Conservation (phyloP, 306 rosid species). For the Cyclanthera cordifolia region DNA sequence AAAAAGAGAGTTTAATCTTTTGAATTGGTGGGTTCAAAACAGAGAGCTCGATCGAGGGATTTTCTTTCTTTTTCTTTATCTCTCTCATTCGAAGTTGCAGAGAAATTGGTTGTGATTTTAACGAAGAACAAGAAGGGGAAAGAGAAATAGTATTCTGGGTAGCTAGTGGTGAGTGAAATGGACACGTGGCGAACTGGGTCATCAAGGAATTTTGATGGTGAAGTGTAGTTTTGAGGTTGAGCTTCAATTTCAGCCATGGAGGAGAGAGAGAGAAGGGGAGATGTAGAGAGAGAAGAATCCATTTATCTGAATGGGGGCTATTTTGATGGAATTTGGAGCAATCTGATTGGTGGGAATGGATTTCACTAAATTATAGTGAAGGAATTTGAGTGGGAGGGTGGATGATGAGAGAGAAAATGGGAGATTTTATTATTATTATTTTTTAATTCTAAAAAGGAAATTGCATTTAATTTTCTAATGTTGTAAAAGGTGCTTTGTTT, state of each 20-base stretch:
- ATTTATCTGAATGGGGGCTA: constrained; percentile 30
- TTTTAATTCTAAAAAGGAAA: too few relatives aligned
- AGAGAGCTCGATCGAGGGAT: background rate
- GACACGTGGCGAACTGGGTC: constrained; percentile 42
- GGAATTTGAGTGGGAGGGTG: constrained; percentile 17
- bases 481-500: constrained; percentile 10
- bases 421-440: constrained; percentile 1
- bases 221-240: constrained; percentile 23
- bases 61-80: background rate
- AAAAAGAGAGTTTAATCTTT: background rate
- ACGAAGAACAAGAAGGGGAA: background rate
- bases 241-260: constrained; percentile 16
- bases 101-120: constrained; percentile 18
- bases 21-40: background rate
- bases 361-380: constrained; percentile 24
- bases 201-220: constrained; percentile 7
- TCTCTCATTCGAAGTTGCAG: background rate
- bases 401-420: constrained; percentile 39
- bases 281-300: constrained; percentile 1
- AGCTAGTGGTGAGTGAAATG: constrained; percentile 34
- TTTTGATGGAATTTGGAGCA: constrained; percentile 44
- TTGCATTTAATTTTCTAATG: background rate
- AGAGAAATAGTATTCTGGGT: too few relatives aligned
- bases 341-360: constrained; percentile 61
- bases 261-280: constrained; percentile 9